Conservation (phyloP, 2,329 filamentous ascomycete genomes). For the Botrytis deweyae region DNA sequence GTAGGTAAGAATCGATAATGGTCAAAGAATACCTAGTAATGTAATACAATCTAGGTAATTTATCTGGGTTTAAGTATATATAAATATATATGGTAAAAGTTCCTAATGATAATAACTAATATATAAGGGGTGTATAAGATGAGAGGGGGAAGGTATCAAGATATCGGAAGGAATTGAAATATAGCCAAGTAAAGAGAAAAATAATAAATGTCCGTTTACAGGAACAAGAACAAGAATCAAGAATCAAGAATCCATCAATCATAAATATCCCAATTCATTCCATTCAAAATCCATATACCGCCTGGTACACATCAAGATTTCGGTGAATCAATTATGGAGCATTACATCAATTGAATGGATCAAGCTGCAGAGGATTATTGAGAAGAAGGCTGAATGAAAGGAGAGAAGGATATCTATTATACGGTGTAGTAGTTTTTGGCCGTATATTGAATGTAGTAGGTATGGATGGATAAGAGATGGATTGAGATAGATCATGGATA, state of each 20-base stretch:
- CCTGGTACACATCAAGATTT: neutral
- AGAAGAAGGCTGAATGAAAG: neutral
- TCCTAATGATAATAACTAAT: neutral
- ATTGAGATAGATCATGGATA: too few relatives aligned
- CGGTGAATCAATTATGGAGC: neutral
- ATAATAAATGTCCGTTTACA: too few relatives aligned
- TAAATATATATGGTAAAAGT: neutral
- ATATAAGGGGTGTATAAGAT: neutral
- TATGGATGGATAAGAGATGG: too few relatives aligned
- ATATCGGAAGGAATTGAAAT: neutral
- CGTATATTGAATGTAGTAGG: neutral
- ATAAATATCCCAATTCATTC: neutral
- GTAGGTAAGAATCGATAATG: neutral
- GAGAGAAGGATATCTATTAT: neutral
- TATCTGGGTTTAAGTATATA: neutral
- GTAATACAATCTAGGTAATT: neutral
- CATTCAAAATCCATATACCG: neutral
- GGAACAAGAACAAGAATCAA: too few relatives aligned
- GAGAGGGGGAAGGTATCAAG: neutral
- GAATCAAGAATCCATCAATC: neutral
- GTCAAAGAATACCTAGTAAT: neutral
- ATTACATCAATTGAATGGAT: neutral
- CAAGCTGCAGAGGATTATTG: neutral
- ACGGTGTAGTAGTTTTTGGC: neutral
- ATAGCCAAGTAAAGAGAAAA: neutral